Percentiles rank a stretch among this genome's conserved stretches.
Conservation (phyloP, 352 stramenopile species). For the Saprolegnia diclina region DNA sequence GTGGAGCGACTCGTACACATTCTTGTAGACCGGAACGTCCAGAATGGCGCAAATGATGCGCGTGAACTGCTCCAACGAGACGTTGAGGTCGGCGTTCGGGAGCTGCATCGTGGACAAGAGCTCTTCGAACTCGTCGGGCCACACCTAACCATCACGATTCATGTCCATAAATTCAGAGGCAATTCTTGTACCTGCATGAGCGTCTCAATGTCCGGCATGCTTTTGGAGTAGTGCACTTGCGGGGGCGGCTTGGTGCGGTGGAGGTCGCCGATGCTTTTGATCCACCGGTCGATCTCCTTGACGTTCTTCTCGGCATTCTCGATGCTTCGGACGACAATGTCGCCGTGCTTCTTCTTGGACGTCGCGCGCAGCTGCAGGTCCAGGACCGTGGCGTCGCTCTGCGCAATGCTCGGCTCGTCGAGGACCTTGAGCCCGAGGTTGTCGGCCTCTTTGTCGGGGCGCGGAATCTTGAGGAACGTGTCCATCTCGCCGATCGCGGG, state of each 20-base stretch:
- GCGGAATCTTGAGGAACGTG: constrained; percentile 93
- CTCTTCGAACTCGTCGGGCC: constrained; percentile 82
- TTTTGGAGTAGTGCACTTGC: constrained; percentile 90
- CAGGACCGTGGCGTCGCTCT: constrained; percentile 93
- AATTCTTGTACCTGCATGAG: constrained; percentile 90
- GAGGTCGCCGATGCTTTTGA: constrained; percentile 92
- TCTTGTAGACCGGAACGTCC: constrained; percentile 93
- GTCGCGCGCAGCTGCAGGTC: constrained; percentile 92
- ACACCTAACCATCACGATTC: constrained; percentile 50
- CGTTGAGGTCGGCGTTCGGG: constrained; percentile 82
- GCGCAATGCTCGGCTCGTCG: constrained; percentile 87
- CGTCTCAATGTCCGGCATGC: constrained; percentile 92
- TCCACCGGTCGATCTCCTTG: constrained; percentile 93
- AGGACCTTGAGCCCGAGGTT: constrained; percentile 90
- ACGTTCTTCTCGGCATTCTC: constrained; percentile 91
- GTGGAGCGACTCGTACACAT: constrained; percentile 92
- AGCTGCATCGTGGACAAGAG: constrained; percentile 63
- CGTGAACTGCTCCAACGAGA: constrained; percentile 91
- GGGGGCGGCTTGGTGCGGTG: constrained; percentile 90
- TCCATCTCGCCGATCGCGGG: constrained; percentile 95
- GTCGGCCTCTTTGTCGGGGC: constrained; percentile 86
- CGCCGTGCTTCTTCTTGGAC: constrained; percentile 91
- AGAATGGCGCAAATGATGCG: constrained; percentile 89
- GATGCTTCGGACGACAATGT: constrained; percentile 90
- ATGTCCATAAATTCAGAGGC: too few relatives aligned